Evolutionary conservation across 2,329 filamentous ascomycete species (phyloP), one percentile per base, ranked within the genome.

Genomic region (Elsinoe arachidis): DNA sequence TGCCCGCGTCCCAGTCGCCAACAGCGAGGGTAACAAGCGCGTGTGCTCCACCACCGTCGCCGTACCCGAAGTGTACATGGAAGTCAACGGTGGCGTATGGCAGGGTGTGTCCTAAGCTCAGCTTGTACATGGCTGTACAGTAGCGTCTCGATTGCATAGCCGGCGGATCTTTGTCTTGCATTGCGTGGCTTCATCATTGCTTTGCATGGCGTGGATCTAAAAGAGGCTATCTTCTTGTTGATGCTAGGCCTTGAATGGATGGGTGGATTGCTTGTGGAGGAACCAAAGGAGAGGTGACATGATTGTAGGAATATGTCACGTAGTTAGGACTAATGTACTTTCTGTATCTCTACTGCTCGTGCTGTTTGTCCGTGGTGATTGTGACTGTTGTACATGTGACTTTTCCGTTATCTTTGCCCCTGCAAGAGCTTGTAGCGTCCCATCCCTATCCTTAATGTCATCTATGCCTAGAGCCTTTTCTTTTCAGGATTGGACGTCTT

Each of bases 11-110:
- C 65, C 67, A 7, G 63, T 69, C 17, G 62, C 65, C 49, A 68
- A 66, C 58, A 60, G 64, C 37, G 64, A 67, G 33, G 68, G 68
- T 56, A 67, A 65, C 59, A 70, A 70, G 61, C 60, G 68, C 10
- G 65, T 63, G 26, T 70, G 68, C 60, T 67, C 65, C 57, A 67
- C 65, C 34, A 51, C 38, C 26, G 30, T 38, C 17, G 60, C 61
- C 17, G 43, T 49, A 9, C 54, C 54, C n/a, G 54, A 56, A 7
- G 34, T 56, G 21, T 56, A 46, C 43, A 49, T 56, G 54, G 54
- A 34, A 37, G 54, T 56, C 39, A 46, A 38, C 23, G 54, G 30
- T 14, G 41, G 43, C 30, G 54, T 56, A 11, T 56, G 54, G 54
- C 54, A 56, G 43, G 54, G 54, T 17, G 34, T 56, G 12, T n/a